phyloP scores from a whole-genome alignment of 1,284 basidiomycete genomes.

The Leccinum pallidistipes region DNA sequence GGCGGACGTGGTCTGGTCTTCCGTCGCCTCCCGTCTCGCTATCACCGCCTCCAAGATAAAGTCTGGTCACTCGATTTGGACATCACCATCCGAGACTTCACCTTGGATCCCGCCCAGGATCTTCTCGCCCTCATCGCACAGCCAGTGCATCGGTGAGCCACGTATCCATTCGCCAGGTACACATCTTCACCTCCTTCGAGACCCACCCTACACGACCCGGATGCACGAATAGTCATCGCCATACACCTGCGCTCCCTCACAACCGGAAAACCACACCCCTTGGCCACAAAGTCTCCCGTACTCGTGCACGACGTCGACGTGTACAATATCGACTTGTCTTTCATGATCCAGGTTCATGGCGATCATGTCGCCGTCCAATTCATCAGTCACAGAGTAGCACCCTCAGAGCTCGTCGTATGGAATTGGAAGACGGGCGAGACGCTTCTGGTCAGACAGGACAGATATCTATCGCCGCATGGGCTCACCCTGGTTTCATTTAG shows the following conservation, averaged over 20 bases:
- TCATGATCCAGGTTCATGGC: conserved; percentile 49
- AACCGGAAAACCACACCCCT: conserved; percentile 48
- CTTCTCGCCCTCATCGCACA: conserved; percentile 53
- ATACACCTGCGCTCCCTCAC: conserved; percentile 49
- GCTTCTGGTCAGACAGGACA: conserved; percentile 43
- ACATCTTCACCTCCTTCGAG: conserved; percentile 15
- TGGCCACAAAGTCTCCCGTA: conserved; percentile 37
- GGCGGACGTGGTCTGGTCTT: conserved; percentile 41
- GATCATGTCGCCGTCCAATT: conserved; percentile 51
- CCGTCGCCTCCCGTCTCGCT: conserved; percentile 48
- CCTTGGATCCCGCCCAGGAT: conserved; percentile 62
- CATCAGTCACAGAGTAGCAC: conserved; percentile 25
- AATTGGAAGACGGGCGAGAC: conserved; percentile 55
- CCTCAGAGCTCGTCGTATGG: conserved; percentile 55
- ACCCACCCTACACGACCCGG: conserved; percentile 5
- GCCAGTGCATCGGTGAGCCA: conserved; percentile 33
- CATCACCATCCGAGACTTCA: conserved; percentile 53
- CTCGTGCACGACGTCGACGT: conserved; percentile 35
- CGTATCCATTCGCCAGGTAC: background rate
- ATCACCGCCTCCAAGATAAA: conserved; percentile 46
- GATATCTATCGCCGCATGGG: background rate
- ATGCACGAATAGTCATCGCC: conserved; percentile 18
- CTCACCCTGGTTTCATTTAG: conserved; percentile 25
- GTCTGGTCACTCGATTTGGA: conserved; percentile 48
- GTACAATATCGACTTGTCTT: conserved; percentile 31